Percentiles rank a stretch among this genome's conserved stretches.
phyloP scores from a whole-genome alignment of 345 rosid genomes.

The Theobroma cacao region DNA sequence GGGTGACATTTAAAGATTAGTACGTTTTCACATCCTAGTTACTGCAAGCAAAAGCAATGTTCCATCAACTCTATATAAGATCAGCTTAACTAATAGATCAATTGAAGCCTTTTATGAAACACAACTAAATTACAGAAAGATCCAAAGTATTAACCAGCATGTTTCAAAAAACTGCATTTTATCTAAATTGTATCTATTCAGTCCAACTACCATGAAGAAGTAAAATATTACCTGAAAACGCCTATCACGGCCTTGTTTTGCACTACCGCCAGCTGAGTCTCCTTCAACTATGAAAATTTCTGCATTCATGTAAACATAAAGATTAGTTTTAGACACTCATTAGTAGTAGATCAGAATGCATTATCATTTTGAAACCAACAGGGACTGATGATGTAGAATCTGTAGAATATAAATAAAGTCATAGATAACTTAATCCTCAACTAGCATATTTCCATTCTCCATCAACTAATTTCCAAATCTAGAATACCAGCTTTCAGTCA shows the following conservation, averaged over 20 bases:
- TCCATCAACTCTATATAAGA: neutral
- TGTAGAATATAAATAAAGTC: neutral
- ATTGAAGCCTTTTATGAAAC: neutral
- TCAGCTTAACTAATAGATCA: neutral
- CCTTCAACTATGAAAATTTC: slow-evolving; percentile 99
- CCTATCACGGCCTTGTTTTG: slow-evolving; percentile 99
- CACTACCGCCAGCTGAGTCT: slow-evolving; percentile 99
- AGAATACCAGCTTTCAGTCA: neutral
- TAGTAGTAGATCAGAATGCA: neutral
- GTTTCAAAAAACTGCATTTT: slow-evolving; percentile 3
- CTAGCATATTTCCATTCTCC: neutral
- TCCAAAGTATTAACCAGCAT: neutral
- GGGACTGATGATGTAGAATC: neutral
- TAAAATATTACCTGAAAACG: slow-evolving; percentile 75
- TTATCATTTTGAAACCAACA: slow-evolving; percentile 2
- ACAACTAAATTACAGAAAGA: neutral
- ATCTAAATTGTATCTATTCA: neutral
- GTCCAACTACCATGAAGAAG: neutral
- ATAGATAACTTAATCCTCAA: neutral
- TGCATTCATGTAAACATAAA: slow-evolving; percentile 20
- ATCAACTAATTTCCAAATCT: neutral
- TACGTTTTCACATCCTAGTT: neutral
- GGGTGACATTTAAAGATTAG: neutral
- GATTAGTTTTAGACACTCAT: neutral
- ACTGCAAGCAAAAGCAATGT: neutral